These are phyloP conservation scores for Aurifilum marmelostoma DNA, from an alignment of 2,329 filamentous ascomycete species.

Conservation along the genomic window DNA sequence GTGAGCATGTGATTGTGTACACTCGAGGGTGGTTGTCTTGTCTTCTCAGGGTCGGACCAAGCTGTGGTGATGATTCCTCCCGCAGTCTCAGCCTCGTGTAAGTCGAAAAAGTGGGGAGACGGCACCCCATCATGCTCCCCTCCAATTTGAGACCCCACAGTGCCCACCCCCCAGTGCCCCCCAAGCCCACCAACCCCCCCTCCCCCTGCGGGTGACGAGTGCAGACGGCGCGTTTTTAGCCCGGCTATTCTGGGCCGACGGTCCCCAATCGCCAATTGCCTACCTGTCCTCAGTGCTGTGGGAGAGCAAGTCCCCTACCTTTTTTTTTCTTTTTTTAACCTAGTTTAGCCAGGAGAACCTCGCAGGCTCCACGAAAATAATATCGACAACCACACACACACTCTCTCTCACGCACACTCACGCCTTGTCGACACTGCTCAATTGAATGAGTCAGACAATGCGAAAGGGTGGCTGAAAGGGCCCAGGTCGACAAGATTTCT, in stretches of 20 bases:
- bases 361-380: background rate
- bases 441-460: background rate
- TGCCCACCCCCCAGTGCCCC: background rate
- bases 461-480: background rate
- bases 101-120: conserved; percentile 9
- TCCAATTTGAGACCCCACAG: conserved; percentile 5
- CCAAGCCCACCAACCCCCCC: background rate
- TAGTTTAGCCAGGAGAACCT: too few species aligned
- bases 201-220: conserved; percentile 12
- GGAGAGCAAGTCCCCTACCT: background rate
- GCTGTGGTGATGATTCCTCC: background rate
- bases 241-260: background rate
- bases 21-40: too few species aligned
- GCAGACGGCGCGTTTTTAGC: background rate
- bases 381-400: background rate
- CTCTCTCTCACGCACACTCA: too few species aligned
- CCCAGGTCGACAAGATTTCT: background rate
- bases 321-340: too few species aligned
- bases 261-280: background rate
- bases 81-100: conserved; percentile 14
- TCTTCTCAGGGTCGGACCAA: background rate
- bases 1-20: background rate
- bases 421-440: background rate
- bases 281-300: conserved; percentile 10
- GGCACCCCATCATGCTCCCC: background rate